Evolutionary conservation across 1,284 basidiomycete species (phyloP), one percentile per base, ranked within the genome.

Genomic region (Irpex lacteus): DNA sequence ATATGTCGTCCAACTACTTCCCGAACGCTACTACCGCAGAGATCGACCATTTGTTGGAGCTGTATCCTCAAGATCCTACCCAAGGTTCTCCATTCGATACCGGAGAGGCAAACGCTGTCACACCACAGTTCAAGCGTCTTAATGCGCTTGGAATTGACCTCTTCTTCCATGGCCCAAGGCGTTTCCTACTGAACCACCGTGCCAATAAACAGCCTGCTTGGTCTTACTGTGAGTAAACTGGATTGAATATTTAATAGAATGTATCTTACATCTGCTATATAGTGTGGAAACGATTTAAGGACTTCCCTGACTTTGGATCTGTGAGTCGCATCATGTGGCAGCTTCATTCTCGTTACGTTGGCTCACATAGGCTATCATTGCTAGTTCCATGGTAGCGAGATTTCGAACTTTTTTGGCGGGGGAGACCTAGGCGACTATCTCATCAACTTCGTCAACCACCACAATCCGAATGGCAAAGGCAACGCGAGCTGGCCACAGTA

Each of bases 51-150:
- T 58, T 78, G 13, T 38, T 74, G 52, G 52, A 36, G 5, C 59
- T 74, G 4, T 77, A 75, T 61, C 70, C 74, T 1, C 56, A 52
- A 2, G 71, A 74, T 58, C 57, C 63, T 40, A 73, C 74, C 0
- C 67, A 80, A 65, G 85, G 85, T 4, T 85, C 85, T 0, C 86
- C 86, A 0, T 87, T 79, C 65, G 75, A 76, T 60, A 86, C 85
- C 0, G 78, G 82, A 0, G 61, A 73, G 19, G 57, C 77, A 1
- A 82, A 84, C 63, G 76, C 74, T 0, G 60, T 86, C 7, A 79
- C 81, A 0, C 81, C 82, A 0, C 77, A 86, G 64, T 86, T 76
- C 73, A 85, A 87, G 71, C 76, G 85, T 21, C 67, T 86, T 1
- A 80, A 85, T 7, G 76, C 84, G 0, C 71, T 87, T 64, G 75